Evolutionary conservation across 2,329 filamentous ascomycete species (phyloP), one percentile per base, ranked within the genome.

Genomic region (Trichothecium sympodiale): DNA sequence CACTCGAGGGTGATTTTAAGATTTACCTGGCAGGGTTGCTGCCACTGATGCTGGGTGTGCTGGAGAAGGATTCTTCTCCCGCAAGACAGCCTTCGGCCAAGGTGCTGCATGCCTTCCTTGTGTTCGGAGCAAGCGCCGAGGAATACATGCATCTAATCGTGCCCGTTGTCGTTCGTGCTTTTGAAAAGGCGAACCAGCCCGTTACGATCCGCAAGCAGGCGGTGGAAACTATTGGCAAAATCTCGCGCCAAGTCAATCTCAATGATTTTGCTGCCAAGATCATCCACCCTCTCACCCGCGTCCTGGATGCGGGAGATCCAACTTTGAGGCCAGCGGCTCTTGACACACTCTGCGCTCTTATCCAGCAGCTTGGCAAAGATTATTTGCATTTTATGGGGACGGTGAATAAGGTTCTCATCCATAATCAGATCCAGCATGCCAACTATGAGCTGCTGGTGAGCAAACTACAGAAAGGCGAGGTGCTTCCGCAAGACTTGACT

Each of bases 131-230:
- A 0, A 96, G 88, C 51, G 84, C 83, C 9, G 91, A 98, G 55
- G 91, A 98, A 55, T 98, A 98, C 56, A 98, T 98, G 91, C 91
- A 98, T 55, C 69, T 98, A 35, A 96, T 99, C 46, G 85, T 98
- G 35, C 91, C 91, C 0, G 86, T 94, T 26, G 87, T 98, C 50
- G 88, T 98, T 8, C 79, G 83, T 31, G 83, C 94, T 33, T 96
- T 98, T 51, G 89, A 98, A 55, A 93, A 86, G 51, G 75, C 82
- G 23, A 79, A 82, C 9, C 84, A 93, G 43, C 86, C 87, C 7
- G 65, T 74, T 2, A 80, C 80, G 40, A 76, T 95, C 33, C 75
- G 86, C 36, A 93, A 87, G 56, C 78, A 80, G 17, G 89, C 89
- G 1, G 96, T 98, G 46, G 93, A 98, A 50, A 94, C 87, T 0